Base-by-base conservation (phyloP, 164 flowering plant genomes). In the Magnolia kwangsiensis region DNA sequence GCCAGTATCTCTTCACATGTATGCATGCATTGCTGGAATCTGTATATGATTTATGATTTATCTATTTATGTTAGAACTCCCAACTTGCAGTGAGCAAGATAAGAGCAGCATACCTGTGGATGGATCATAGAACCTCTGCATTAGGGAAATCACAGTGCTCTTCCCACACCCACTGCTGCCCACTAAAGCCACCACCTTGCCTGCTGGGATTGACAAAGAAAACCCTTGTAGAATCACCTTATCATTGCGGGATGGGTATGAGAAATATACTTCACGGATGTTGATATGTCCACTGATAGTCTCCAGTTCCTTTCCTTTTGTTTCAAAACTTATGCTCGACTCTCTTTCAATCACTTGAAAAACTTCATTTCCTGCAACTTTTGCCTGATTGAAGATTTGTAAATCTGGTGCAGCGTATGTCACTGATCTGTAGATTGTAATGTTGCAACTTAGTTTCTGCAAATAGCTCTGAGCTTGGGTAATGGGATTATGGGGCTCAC, bases 121-220 rank as follows among this genome's bases (percentile, higher is more conserved):
- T 51, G 92, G 93, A 74, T 89, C 89, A 79, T 91, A 89, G 79
- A 89, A 90, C 80, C 93, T 88, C 61, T 83, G 74, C 51, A 90
- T 69, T 2, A 91, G 86, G 74, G 96, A 89, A 67, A 89, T 84
- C 61, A 88, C 71, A 19, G 90, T 90, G 80, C 92, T 90, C 83
- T 92, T 92, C 69, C 94, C 91, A 75, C 90, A 92, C 2, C 96
- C 91, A 64, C 94, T 90, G 45, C 90, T 86, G 37, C 96, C 96
- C 27, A 92, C 96, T 65, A 92, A 79, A 18, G 90, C 94, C 74
- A 88, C 87, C 51, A 83, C 87, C 81, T 88, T 90, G 78, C 92
- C 91, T 16, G 93, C 87, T 69, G 88, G 90, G 70, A 91, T 85
- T n/a, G 86, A 81, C 83, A 89, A 71, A 1, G 92, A 85, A 68